These are phyloP conservation scores for Rubroshorea leprosula DNA, from an alignment of 345 rosid species.

Conservation along the genomic window DNA sequence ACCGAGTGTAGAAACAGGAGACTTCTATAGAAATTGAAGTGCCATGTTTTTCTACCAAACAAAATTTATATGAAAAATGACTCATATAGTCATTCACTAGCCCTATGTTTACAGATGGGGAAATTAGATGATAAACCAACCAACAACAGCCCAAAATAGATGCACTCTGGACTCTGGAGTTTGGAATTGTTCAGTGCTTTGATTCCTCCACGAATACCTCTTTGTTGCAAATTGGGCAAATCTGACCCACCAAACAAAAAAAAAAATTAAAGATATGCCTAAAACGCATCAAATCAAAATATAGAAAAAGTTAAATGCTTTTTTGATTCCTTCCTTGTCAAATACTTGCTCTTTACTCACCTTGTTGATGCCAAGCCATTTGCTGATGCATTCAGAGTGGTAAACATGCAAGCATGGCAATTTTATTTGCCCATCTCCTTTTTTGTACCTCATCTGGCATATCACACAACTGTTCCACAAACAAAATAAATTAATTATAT, in stretches of 20 bases:
- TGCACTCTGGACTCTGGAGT: too few species aligned
- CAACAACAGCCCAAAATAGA: neutral
- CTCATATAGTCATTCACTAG: conserved; percentile 18
- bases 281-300: too few species aligned
- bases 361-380: conserved; percentile 72
- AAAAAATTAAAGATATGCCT: neutral
- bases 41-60: conserved; percentile 9
- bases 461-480: conserved; percentile 50
- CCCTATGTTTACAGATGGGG: conserved; percentile 21
- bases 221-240: conserved; percentile 59
- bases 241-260: conserved; percentile 28
- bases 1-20: conserved; percentile 9
- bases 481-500: neutral
- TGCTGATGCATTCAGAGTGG: conserved; percentile 54
- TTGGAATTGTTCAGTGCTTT: conserved; percentile 18
- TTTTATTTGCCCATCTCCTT: conserved; percentile 49
- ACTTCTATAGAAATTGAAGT: conserved; percentile 16
- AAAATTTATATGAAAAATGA: conserved; percentile 13
- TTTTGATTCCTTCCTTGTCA: too few species aligned
- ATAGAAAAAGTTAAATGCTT: too few species aligned
- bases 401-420: conserved; percentile 64
- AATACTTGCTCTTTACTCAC: too few species aligned
- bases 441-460: conserved; percentile 61
- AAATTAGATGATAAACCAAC: neutral
- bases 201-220: conserved; percentile 48